A percentile compares a stretch with the other conserved stretches of the same genome.
Conservation (phyloP, 257 asterid genomes). For the Solanum chaucha region DNA sequence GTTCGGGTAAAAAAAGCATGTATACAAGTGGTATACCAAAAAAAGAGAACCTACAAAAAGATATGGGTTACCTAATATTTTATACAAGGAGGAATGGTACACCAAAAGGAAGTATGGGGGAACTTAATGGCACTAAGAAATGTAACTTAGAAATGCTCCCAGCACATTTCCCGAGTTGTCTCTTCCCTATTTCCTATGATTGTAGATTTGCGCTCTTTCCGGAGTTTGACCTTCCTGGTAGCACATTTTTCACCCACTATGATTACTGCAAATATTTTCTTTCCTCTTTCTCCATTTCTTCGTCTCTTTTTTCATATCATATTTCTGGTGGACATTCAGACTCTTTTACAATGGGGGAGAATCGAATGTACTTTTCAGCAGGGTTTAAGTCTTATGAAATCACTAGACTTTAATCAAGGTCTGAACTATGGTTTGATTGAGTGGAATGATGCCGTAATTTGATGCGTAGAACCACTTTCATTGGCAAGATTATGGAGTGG, state of each 20-base stretch:
- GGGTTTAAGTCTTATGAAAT: neutral
- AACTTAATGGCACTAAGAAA: neutral
- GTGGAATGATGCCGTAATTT: neutral
- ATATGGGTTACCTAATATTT: neutral
- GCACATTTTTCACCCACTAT: neutral
- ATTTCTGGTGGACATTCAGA: neutral
- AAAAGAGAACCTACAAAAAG: neutral
- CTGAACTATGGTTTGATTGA: neutral
- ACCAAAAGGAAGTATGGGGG: neutral
- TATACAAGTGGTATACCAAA: neutral
- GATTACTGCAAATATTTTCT: neutral
- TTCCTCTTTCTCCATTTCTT: neutral
- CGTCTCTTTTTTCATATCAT: neutral
- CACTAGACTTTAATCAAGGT: neutral
- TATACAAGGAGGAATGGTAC: neutral
- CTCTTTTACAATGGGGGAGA: neutral
- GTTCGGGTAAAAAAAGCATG: neutral
- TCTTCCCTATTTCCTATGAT: neutral
- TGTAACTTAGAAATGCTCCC: neutral
- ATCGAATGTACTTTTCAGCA: neutral
- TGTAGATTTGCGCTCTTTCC: neutral
- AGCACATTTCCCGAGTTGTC: neutral
- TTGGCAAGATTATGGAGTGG: neutral
- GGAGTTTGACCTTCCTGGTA: neutral
- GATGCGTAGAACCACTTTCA: neutral